phyloP scores from a whole-genome alignment of 2,329 filamentous ascomycete species.

The Malbranchea cinnamomea region DNA sequence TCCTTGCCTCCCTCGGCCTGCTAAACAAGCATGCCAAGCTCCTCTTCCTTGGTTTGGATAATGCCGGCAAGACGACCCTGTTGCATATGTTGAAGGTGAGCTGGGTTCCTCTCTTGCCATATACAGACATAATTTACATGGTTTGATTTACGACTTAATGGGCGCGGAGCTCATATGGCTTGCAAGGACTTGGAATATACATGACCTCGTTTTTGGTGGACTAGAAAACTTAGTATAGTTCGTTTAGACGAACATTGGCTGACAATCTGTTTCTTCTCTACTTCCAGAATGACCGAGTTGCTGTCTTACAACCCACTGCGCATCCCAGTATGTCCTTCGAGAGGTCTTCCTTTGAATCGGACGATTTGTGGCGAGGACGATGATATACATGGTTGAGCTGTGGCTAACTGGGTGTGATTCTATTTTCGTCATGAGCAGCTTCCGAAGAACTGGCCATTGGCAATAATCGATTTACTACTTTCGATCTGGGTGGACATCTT shows the following conservation, averaged over 20 bases:
- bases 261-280: conserved; percentile 7
- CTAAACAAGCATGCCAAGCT: conserved; percentile 95
- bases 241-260: conserved; percentile 8
- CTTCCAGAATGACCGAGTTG: conserved; percentile 72
- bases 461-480: conserved; percentile 88
- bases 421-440: conserved; percentile 35
- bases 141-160: too few species aligned
- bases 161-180: too few species aligned
- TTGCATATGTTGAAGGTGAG: conserved; percentile 89
- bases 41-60: conserved; percentile 82
- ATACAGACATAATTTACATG: too few species aligned
- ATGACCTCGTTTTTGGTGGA: too few species aligned
- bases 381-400: too few species aligned
- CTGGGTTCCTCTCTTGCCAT: too few species aligned
- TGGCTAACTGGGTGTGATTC: too few species aligned
- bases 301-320: conserved; percentile 76
- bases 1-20: conserved; percentile 73
- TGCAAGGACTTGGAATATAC: too few species aligned
- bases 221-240: too few species aligned
- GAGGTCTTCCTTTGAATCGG: too few species aligned
- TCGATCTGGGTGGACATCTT: conserved; percentile 85
- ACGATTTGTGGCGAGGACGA: too few species aligned
- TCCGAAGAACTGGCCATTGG: conserved; percentile 87
- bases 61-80: conserved; percentile 86
- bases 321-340: conserved; percentile 62